Evolutionary conservation across 2,329 filamentous ascomycete species (phyloP).

Genomic region (Colletotrichum cordylinicola): DNA sequence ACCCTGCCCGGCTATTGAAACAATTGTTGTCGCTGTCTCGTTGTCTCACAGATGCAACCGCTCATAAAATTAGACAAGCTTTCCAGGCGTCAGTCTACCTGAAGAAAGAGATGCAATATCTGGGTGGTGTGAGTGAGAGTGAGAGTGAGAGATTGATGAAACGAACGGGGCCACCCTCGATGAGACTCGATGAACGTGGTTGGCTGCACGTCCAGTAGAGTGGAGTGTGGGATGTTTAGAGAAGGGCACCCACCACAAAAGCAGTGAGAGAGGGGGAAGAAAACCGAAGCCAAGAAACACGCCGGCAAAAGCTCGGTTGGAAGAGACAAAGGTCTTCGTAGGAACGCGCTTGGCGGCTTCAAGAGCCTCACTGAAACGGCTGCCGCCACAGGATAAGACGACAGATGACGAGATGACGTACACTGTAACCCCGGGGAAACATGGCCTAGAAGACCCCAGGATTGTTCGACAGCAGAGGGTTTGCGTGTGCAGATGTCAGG

Average conservation of each 20-base stretch:
- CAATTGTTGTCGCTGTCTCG: background rate
- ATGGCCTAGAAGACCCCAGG: background rate
- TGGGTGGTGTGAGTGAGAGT: background rate
- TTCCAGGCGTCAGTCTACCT: background rate
- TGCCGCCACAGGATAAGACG: conserved; percentile 10
- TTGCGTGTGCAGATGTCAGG: conserved; percentile 5
- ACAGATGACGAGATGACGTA: conserved; percentile 6
- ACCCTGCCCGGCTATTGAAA: background rate
- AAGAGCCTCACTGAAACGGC: conserved; percentile 10
- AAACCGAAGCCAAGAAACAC: background rate
- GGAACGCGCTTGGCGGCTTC: background rate
- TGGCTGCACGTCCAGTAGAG: background rate
- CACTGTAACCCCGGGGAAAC: background rate
- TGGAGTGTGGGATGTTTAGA: background rate
- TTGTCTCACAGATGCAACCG: background rate
- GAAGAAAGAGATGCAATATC: background rate
- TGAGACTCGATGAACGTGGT: background rate
- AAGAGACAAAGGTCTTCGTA: background rate
- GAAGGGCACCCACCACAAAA: background rate
- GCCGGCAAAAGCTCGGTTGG: background rate
- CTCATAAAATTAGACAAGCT: background rate
- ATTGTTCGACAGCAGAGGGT: background rate
- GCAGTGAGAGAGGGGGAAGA: background rate
- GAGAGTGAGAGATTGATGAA: conserved; percentile 7
- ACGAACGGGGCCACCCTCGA: background rate